Percentiles rank a stretch among this genome's conserved stretches.
phyloP scores from a whole-genome alignment of 1,139 yeast species.

The Scheffersomyces cryptocercus region DNA sequence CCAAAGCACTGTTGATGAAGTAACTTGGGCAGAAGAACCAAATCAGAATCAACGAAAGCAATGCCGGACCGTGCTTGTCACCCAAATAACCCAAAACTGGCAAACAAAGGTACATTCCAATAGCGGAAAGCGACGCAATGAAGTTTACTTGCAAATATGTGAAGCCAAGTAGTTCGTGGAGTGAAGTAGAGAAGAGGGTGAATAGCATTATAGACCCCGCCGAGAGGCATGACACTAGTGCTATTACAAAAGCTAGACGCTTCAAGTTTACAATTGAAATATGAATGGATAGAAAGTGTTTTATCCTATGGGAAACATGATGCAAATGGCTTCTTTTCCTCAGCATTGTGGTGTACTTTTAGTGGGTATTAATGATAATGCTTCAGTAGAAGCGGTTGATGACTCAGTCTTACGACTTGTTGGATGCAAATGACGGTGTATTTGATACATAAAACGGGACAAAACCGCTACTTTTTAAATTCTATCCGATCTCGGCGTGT shows the following conservation, averaged over 20 bases:
- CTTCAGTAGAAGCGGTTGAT: no score
- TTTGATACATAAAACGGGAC: no score
- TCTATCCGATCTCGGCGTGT: no score
- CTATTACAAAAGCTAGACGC: conserved; percentile 35
- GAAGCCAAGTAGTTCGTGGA: conserved; percentile 59
- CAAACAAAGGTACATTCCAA: conserved; percentile 84
- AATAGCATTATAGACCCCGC: conserved; percentile 83
- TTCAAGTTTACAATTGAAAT: conserved; percentile 29
- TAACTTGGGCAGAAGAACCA: conserved; percentile 76
- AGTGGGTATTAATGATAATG: no score
- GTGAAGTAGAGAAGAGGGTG: conserved; percentile 73
- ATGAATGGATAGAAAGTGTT: conserved; percentile 23
- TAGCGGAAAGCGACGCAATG: conserved; percentile 71
- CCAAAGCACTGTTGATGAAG: conserved; percentile 35
- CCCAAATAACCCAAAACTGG: conserved; percentile 84
- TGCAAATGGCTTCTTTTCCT: conserved; percentile 2
- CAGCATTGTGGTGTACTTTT: background rate
- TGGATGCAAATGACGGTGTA: no score
- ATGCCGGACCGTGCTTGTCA: conserved; percentile 81
- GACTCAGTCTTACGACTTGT: no score
- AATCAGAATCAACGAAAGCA: conserved; percentile 64
- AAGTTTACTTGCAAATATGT: conserved; percentile 73
- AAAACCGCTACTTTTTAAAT: no score
- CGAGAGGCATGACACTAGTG: conserved; percentile 61
- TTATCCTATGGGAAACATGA: conserved; percentile 18